Base-by-base conservation (phyloP, 2,329 filamentous ascomycete species). In the Cordyceps pruinosa region DNA sequence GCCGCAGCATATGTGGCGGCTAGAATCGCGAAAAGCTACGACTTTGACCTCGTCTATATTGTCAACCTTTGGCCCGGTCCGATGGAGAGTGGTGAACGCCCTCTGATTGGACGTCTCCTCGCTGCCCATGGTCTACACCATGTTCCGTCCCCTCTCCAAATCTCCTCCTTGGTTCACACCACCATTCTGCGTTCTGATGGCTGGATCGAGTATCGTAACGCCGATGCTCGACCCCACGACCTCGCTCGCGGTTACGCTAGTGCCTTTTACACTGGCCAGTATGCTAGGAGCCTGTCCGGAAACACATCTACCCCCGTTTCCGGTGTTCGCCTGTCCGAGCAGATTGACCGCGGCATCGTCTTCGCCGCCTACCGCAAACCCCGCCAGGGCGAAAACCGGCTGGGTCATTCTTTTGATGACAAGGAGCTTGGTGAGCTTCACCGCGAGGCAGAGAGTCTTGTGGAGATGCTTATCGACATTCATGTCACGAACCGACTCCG, bases 31-130 rank as follows among this genome's bases (percentile, higher is more conserved):
- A 74, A 72, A 4, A 75, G 77, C 54, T 82, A 82, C 66, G 73
- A 80, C 54, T 83, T 85, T 53, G 79, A 83, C 61, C 71, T 84
- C 25, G 73, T 84, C 13, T 85, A 84, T 61, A 75, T 84, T 30
- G 76, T 83, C 60, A 83, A 80, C 60, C 69, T 84, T 15, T 83
- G 81, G 81, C 80, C 81, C 4, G 72, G 52, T 5, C 52, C 51
- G n/a, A 21, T 35, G n/a, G 35, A 52, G 28, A 48, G 28, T 28
- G 34, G 47, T n/a, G 52, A 59, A 19, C 52, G 58, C 15, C 67
- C 65, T 6, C 64, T 80, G 60, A 75, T 74, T 6, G 79, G 79
- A 5, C 77, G 79, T 19, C 72, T 83, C 15, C 73, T 83, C 4
- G 80, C 80, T 2, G 80, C 78, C 3, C 81, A 81, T 61, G 80